These are phyloP conservation scores for Musa beccarii DNA, from an alignment of 176 grass and related monocot species.

Conservation along the genomic window DNA sequence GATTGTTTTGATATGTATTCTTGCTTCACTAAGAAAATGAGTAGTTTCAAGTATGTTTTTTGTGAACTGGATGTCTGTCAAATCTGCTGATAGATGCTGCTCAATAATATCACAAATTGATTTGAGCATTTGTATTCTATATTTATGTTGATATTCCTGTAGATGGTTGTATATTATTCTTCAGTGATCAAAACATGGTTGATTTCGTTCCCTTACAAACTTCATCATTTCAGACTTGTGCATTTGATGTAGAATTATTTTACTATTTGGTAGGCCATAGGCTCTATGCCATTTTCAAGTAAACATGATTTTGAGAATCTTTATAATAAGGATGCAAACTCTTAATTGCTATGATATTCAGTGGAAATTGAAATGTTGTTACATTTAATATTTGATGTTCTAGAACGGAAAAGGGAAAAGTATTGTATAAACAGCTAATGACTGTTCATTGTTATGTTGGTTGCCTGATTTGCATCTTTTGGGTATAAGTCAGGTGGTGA, in stretches of 20 bases:
- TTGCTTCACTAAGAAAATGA: neutral
- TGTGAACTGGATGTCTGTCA: neutral
- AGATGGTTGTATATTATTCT: neutral
- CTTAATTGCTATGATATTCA: neutral
- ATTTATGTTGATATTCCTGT: neutral
- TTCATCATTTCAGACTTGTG: neutral
- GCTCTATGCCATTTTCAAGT: neutral
- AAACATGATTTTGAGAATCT: neutral
- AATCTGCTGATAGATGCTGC: neutral
- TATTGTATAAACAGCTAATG: neutral
- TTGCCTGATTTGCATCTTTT: neutral
- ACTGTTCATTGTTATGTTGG: neutral
- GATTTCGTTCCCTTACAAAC: neutral
- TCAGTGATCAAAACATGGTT: neutral
- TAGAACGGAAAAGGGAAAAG: neutral
- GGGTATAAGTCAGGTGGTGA: conserved; percentile 6
- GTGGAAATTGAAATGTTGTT: neutral
- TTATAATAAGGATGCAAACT: neutral
- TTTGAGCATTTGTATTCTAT: too few species aligned
- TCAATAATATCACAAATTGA: neutral
- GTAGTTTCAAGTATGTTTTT: neutral
- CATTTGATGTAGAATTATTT: neutral
- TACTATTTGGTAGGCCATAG: neutral
- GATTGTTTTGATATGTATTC: neutral
- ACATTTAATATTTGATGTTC: neutral